These are phyloP conservation scores for Trichoderma parareesei DNA, from an alignment of 495 filamentous ascomycete genomes.

Conservation along the genomic window DNA sequence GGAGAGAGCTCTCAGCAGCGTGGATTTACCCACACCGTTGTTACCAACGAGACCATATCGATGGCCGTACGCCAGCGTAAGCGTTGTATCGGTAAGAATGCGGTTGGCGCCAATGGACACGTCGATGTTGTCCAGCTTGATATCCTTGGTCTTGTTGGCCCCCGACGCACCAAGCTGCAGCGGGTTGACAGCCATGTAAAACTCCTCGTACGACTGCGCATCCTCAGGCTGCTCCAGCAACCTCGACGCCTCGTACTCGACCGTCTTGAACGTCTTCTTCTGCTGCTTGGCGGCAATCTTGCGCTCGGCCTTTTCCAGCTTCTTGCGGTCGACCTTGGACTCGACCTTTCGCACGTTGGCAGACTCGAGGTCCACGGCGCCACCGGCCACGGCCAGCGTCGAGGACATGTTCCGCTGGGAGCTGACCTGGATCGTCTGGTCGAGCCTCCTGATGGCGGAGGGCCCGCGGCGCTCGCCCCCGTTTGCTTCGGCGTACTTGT, in stretches of 20 bases:
- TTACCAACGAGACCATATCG: constrained; percentile 96
- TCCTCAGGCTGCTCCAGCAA: constrained; percentile 75
- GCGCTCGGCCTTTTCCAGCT: constrained; percentile 96
- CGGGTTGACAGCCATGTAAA: constrained; percentile 99
- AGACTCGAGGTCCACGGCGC: constrained; percentile 84
- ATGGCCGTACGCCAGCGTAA: constrained; percentile 88
- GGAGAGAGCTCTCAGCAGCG: constrained; percentile 81
- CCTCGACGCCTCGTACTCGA: constrained; percentile 92
- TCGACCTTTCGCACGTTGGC: constrained; percentile 88
- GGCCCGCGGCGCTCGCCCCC: constrained; percentile 49
- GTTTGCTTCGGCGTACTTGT: constrained; percentile 64
- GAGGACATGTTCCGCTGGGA: constrained; percentile 92
- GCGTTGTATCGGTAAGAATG: constrained; percentile 79
- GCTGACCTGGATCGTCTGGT: constrained; percentile 92
- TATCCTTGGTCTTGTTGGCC: constrained; percentile 91
- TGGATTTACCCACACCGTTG: constrained; percentile 99
- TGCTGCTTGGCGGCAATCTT: constrained; percentile 98
- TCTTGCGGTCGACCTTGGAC: constrained; percentile 95
- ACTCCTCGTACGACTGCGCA: constrained; percentile 95
- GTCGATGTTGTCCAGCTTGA: constrained; percentile 95
- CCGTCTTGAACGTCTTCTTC: constrained; percentile 95
- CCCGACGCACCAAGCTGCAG: constrained; percentile 68
- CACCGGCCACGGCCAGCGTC: constrained; percentile 78
- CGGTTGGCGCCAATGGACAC: constrained; percentile 82
- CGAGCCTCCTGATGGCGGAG: constrained; percentile 74